A percentile compares a stretch with the other conserved stretches of the same genome.
Evolutionary conservation across 768 basidiomycete species (phyloP).

Genomic region (Dentipellis sp.): DNA sequence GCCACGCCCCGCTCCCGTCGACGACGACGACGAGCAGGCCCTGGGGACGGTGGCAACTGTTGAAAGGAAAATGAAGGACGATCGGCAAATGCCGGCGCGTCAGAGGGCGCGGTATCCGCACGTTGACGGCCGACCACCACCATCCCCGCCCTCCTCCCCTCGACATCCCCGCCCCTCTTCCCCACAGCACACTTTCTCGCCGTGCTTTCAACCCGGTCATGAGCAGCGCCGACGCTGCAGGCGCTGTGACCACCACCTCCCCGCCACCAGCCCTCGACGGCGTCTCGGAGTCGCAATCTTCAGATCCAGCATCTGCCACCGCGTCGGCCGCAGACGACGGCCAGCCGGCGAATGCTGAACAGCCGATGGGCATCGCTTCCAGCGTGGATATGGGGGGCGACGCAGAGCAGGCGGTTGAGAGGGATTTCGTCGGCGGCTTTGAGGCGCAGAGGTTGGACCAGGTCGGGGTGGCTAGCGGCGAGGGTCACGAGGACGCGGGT

Average conservation of each 20-base stretch:
- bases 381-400: slow-evolving; percentile 5
- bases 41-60: too few relatives aligned
- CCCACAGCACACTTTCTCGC: slow-evolving; percentile 2
- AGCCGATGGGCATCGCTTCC: neutral
- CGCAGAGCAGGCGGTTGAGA: slow-evolving; percentile 8
- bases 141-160: slow-evolving; percentile 3
- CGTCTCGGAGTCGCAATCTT: slow-evolving; percentile 17
- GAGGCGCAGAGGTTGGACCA: slow-evolving; percentile 1
- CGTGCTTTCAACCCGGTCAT: slow-evolving; percentile 22
- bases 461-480: slow-evolving; percentile 6
- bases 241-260: slow-evolving; percentile 19
- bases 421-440: slow-evolving; percentile 10
- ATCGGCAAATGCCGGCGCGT: slow-evolving; percentile 3
- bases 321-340: slow-evolving; percentile 11
- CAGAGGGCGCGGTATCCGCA: slow-evolving; percentile 1
- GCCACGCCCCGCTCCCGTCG: too few relatives aligned
- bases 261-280: slow-evolving; percentile 23
- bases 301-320: slow-evolving; percentile 21
- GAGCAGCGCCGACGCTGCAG: slow-evolving; percentile 33
- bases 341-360: slow-evolving; percentile 19
- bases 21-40: too few relatives aligned
- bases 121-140: slow-evolving; percentile 5
- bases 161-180: slow-evolving; percentile 3
- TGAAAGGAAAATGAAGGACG: neutral
- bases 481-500: slow-evolving; percentile 19